Conservation (phyloP, 164 flowering plant species). For the Vitis vinifera region ASM3070453v1 NC_081808.1:6939001-6939500, state of each 20-base stretch:
- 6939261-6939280: slow-evolving; percentile 56
- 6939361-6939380: slow-evolving; percentile 55
- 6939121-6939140: background rate
- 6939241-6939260: slow-evolving; percentile 98
- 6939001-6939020: no score
- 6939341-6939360: slow-evolving; percentile 36
- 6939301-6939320: slow-evolving; percentile 50
- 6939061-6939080: no score
- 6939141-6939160: slow-evolving; percentile 8
- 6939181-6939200: slow-evolving; percentile 83
- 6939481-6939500: slow-evolving; percentile 40
- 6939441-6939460: slow-evolving; percentile 31
- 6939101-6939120: background rate
- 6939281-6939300: slow-evolving; percentile 43
- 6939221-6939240: slow-evolving; percentile 99
- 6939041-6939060: no score
- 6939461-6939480: slow-evolving; percentile 43
- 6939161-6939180: slow-evolving; percentile 84
- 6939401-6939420: slow-evolving; percentile 51
- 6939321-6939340: slow-evolving; percentile 41
- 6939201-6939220: slow-evolving; percentile 94
- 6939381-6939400: slow-evolving; percentile 72
- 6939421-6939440: slow-evolving; percentile 12
- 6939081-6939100: background rate
- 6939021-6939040: no score